Evolutionary conservation across 2,329 filamentous ascomycete species (phyloP).

Genomic region (Cryphonectria carpinicola): DNA sequence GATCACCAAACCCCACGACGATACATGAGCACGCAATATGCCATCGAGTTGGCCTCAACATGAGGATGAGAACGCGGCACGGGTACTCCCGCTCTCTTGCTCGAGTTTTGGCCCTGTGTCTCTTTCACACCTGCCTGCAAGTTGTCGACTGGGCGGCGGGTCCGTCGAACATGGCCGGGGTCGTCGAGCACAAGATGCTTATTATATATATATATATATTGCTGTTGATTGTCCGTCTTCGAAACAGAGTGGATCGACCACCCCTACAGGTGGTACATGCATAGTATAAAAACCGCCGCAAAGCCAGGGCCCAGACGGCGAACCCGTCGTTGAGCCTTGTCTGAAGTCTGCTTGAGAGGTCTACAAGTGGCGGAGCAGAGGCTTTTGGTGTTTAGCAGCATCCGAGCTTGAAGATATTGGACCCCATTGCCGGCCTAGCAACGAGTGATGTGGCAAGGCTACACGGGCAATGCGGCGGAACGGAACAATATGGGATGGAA

Average conservation of each 20-base stretch:
- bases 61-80: conserved; percentile 13
- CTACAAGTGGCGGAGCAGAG: not conserved
- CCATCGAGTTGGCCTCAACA: conserved; percentile 19
- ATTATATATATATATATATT: no score
- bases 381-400: not conserved
- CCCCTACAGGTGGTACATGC: not conserved
- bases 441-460: not conserved
- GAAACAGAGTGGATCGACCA: not conserved
- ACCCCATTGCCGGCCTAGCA: not conserved
- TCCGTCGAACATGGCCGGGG: no score
- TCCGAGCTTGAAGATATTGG: not conserved
- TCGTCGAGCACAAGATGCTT: not conserved
- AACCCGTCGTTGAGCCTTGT: not conserved
- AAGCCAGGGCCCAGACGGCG: not conserved
- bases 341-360: not conserved
- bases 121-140: not conserved
- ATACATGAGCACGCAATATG: conserved; percentile 24
- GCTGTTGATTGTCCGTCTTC: not conserved
- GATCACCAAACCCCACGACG: conserved; percentile 26
- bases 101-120: not conserved
- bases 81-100: conserved; percentile 19
- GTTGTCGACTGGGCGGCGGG: not conserved
- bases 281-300: not conserved
- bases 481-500: not conserved
- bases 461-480: not conserved